These are phyloP conservation scores for Colletotrichum truncatum DNA, from an alignment of 2,329 filamentous ascomycete genomes.

Conservation along the genomic window DNA sequence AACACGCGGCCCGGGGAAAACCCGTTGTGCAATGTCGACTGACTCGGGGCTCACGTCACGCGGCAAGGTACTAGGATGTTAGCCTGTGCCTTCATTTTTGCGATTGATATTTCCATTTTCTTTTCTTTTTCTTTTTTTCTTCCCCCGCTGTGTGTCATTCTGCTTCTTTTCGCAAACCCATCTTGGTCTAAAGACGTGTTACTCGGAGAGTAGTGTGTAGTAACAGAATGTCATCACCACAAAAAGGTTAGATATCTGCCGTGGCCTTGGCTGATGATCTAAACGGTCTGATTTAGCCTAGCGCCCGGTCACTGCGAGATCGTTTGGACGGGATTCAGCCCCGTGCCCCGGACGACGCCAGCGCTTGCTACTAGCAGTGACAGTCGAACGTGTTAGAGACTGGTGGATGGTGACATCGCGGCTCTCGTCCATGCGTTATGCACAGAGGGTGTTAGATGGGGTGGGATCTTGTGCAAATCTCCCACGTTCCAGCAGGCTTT, in stretches of 20 bases:
- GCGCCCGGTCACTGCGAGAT: too few relatives aligned
- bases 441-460: not conserved
- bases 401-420: conserved; percentile 1
- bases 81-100: not conserved
- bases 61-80: not conserved
- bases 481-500: not conserved
- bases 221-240: too few relatives aligned
- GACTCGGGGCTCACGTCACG: conserved; percentile 11
- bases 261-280: too few relatives aligned
- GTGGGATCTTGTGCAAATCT: not conserved
- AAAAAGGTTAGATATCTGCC: too few relatives aligned
- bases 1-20: conserved; percentile 1
- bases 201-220: too few relatives aligned
- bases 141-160: not conserved
- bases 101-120: too few relatives aligned
- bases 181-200: too few relatives aligned
- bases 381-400: not conserved
- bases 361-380: not conserved
- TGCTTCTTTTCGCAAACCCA: too few relatives aligned
- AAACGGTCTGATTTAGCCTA: not conserved
- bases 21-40: not conserved
- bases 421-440: not conserved
- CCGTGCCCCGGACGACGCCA: not conserved
- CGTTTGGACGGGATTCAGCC: not conserved
- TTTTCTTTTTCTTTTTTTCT: not conserved